Percentiles rank a stretch among this genome's conserved stretches.
These are phyloP conservation scores for Phytophthora pluvialis DNA, from an alignment of 352 stramenopile species.

Conservation along the genomic window DNA sequence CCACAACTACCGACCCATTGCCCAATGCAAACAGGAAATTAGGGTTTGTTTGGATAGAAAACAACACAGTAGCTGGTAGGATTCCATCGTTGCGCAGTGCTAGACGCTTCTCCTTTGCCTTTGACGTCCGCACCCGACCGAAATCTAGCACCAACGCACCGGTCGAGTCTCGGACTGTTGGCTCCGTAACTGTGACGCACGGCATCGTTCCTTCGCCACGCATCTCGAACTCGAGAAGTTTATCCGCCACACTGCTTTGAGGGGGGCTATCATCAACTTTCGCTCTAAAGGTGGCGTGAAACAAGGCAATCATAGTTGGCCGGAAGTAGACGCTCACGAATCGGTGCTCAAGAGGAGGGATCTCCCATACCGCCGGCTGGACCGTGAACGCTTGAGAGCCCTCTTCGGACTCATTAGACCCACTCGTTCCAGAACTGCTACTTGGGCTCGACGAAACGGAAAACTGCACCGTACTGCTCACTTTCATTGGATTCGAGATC, in stretches of 20 bases:
- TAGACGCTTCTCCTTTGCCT: conserved; percentile 68
- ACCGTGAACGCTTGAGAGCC: conserved; percentile 79
- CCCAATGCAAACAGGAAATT: conserved; percentile 78
- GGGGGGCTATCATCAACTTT: conserved; percentile 79
- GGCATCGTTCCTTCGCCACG: conserved; percentile 93
- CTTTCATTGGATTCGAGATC: conserved; percentile 96
- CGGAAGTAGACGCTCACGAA: conserved; percentile 96
- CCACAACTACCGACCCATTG: conserved; percentile 80
- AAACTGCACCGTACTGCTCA: conserved; percentile 91
- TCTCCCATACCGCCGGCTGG: conserved; percentile 92
- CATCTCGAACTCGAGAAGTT: conserved; percentile 89
- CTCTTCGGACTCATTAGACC: conserved; percentile 9
- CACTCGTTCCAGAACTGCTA: conserved; percentile 26
- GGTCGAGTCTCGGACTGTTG: conserved; percentile 61
- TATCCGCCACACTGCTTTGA: conserved; percentile 34
- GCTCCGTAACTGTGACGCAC: conserved; percentile 90
- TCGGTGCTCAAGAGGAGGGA: conserved; percentile 93
- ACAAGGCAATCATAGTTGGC: conserved; percentile 86
- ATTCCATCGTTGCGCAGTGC: conserved; percentile 93
- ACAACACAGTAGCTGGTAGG: conserved; percentile 90
- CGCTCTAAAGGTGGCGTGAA: conserved; percentile 82
- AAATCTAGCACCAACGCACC: conserved; percentile 85
- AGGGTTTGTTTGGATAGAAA: conserved; percentile 82
- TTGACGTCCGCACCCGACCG: conserved; percentile 75
- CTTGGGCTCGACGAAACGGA: conserved; percentile 45